phyloP scores from a whole-genome alignment of 164 flowering plant genomes.

The Tetrastigma voinierianum region DNA sequence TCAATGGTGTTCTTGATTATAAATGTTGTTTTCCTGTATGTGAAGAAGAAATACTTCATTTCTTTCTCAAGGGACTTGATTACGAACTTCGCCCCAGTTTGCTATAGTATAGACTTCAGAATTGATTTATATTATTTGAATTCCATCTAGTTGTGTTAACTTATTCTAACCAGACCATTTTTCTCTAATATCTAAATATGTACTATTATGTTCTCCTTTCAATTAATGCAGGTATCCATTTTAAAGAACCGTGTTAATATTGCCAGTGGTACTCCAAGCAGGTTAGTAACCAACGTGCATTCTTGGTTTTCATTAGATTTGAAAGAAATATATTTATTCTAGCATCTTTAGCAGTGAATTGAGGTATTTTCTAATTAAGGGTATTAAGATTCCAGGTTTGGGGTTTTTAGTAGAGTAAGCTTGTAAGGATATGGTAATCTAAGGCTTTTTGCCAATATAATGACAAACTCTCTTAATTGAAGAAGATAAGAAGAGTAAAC shows the following conservation, averaged over 20 bases:
- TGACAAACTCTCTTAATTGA: too few relatives aligned
- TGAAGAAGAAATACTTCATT: not conserved
- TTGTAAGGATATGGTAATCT: not conserved
- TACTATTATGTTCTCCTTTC: not conserved
- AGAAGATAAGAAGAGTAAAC: too few relatives aligned
- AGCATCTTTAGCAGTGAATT: not conserved
- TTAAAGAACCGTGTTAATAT: conserved; percentile 81
- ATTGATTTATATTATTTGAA: too few relatives aligned
- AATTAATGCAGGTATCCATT: conserved; percentile 51
- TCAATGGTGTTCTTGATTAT: too few relatives aligned
- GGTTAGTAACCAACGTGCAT: conserved; percentile 37
- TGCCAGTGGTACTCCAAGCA: conserved; percentile 94
- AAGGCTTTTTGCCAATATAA: not conserved
- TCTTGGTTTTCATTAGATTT: not conserved
- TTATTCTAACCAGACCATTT: too few relatives aligned
- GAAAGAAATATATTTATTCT: not conserved
- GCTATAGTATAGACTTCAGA: too few relatives aligned
- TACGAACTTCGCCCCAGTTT: too few relatives aligned
- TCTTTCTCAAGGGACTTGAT: too few relatives aligned
- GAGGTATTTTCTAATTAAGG: not conserved
- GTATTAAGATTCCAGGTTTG: not conserved
- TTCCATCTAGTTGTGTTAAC: too few relatives aligned
- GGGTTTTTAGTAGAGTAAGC: not conserved
- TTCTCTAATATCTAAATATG: not conserved
- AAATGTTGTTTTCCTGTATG: not conserved